Conservation (phyloP, 139 green algal species). For the Haematococcus lacustris region DNA sequence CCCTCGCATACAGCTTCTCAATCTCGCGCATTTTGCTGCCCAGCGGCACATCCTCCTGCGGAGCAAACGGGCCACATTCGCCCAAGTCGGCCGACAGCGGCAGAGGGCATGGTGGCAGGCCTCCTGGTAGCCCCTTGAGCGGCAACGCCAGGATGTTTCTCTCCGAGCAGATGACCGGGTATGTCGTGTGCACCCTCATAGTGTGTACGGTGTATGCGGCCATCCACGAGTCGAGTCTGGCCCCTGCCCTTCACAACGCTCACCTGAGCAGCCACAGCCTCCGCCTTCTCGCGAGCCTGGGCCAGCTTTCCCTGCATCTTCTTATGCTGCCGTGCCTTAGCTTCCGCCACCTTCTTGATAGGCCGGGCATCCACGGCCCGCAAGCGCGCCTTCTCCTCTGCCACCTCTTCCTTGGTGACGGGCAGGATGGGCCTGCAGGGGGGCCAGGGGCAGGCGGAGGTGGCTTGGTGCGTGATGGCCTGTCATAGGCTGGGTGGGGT, state of each 20-base stretch:
- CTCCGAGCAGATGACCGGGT: too few species aligned
- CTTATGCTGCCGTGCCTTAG: conserved; percentile 83
- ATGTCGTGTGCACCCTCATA: too few species aligned
- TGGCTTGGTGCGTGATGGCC: too few species aligned
- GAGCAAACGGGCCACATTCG: background rate
- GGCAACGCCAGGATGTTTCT: too few species aligned
- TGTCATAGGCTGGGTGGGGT: too few species aligned
- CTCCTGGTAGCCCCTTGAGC: too few species aligned
- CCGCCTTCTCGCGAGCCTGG: conserved; percentile 63
- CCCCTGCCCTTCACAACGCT: too few species aligned
- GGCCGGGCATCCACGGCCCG: conserved; percentile 77
- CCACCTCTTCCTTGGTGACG: conserved; percentile 76
- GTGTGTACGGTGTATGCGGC: too few species aligned
- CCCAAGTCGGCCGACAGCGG: too few species aligned
- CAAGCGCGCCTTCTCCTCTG: conserved; percentile 69
- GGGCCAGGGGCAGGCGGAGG: too few species aligned
- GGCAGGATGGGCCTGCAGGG: conserved; percentile 40
- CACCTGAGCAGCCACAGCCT: conserved; percentile 5
- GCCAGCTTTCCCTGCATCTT: conserved; percentile 51
- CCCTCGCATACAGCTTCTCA: conserved; percentile 67
- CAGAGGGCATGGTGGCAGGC: too few species aligned
- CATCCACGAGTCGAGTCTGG: too few species aligned
- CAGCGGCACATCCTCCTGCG: conserved; percentile 69
- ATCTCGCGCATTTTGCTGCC: conserved; percentile 63
- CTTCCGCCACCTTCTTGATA: conserved; percentile 95